Evolutionary conservation across 139 green algal genomes (phyloP), one percentile per base, ranked within the genome.

Genomic region (Micromonas pusilla): DNA sequence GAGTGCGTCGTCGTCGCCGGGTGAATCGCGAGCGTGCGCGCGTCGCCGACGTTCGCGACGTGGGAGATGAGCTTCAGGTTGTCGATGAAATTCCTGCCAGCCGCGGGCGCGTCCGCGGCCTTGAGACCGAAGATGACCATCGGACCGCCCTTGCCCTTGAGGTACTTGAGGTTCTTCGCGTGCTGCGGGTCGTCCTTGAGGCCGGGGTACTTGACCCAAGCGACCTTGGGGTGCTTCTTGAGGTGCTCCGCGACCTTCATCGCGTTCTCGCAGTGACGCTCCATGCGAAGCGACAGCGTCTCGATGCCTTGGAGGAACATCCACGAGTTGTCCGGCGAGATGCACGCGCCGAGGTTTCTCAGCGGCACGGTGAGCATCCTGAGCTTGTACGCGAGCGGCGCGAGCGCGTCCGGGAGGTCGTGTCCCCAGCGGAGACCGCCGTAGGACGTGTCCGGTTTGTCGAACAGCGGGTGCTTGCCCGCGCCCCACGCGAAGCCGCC

Each of bases 251-350:
- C 70, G 25, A 77, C 39, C 70, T 77, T 66, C 32, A 67, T 16
- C 23, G 70, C 23, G 37, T 77, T 77, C 70, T 77, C 39, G 70
- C 70, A 77, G 70, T 77, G 70, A 33, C 70, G 70, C 25, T 77
- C 70, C 70, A 77, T 77, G 45, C 70, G 70, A 30, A 77, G 70
- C 6, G 70, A 64, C 39, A 77, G 70, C 25, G 70, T 77, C 70
- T 77, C 70, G n/a, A 77, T 66, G 70, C 70, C 70, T 25, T 77
- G 70, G 20, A 77, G 37, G 70, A 77, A 73, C 28, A 73, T 73
- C 66, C 66, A 73, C 32, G 66, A 45, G 66, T 73, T 73, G 30
- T 73, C 66, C 5, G 66, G 66, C 13, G 32, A 54, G 26, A 53
- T 45, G 66, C 26, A 45, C 6, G 28, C 66, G 9, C 66, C 66